Conservation (phyloP, 129 eudicot genomes). For the Flaveria robusta region DNA sequence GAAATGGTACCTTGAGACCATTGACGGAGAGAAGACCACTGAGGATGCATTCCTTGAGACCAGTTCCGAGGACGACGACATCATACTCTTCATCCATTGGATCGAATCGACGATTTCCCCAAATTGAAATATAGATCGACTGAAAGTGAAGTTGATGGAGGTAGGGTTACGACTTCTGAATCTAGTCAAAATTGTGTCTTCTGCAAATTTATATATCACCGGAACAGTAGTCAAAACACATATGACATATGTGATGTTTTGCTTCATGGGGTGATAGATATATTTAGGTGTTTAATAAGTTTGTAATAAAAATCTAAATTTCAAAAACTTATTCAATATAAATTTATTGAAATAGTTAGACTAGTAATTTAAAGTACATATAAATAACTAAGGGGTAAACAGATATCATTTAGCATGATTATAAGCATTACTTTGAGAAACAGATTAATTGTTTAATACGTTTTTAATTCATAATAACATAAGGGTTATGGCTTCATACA, state of each 20-base stretch:
- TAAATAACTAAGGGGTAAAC: no score
- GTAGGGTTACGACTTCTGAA: slow-evolving; percentile 23
- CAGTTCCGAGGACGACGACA: slow-evolving; percentile 85
- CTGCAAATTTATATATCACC: slow-evolving; percentile 23
- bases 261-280: slow-evolving; percentile 14
- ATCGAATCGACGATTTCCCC: slow-evolving; percentile 17
- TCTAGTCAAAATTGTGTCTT: slow-evolving; percentile 38
- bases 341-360: no score
- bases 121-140: slow-evolving; percentile 20
- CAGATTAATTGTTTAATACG: no score
- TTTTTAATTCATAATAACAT: no score
- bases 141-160: not conserved
- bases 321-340: no score
- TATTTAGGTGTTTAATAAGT: no score
- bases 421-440: no score
- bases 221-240: not conserved
- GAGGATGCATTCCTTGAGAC: slow-evolving; percentile 93
- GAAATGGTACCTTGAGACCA: slow-evolving; percentile 67
- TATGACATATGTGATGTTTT: slow-evolving; percentile 23
- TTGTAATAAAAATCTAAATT: no score
- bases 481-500: no score
- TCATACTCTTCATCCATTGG: slow-evolving; percentile 89
- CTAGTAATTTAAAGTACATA: no score
- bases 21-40: slow-evolving; percentile 92
- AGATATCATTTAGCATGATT: no score